Evolutionary conservation across 2,329 filamentous ascomycete species (phyloP).

Genomic region (Arachnopeziza araneosa): DNA sequence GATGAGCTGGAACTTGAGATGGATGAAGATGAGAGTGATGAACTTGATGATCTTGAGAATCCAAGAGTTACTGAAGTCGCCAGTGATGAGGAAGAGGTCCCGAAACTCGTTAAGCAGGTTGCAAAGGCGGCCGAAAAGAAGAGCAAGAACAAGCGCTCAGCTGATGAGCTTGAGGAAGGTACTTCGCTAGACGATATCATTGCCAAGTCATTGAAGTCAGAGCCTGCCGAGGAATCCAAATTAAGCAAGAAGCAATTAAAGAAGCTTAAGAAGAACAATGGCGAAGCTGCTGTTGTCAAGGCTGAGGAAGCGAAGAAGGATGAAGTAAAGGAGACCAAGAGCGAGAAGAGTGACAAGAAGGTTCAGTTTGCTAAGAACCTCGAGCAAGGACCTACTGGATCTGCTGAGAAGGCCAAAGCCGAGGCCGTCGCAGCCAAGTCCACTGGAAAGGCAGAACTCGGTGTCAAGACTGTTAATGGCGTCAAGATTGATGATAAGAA

Average conservation of each 20-base stretch:
- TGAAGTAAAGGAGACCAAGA: constrained; percentile 43
- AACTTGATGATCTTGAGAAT: constrained; percentile 71
- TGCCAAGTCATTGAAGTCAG: constrained; percentile 59
- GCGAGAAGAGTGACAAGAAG: constrained; percentile 74
- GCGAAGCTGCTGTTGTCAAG: constrained; percentile 66
- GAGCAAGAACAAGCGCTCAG: constrained; percentile 92
- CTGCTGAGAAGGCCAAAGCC: constrained; percentile 43
- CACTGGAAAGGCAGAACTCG: constrained; percentile 46
- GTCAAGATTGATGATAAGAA: constrained; percentile 96
- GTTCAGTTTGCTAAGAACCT: constrained; percentile 99
- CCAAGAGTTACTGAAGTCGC: constrained; percentile 81
- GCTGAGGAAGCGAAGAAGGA: constrained; percentile 53
- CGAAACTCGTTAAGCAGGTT: constrained; percentile 46
- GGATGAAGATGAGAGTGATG: constrained; percentile 62
- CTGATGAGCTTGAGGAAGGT: constrained; percentile 59
- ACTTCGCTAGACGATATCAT: constrained; percentile 80
- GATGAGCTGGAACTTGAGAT: constrained; percentile 61
- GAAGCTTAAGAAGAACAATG: constrained; percentile 98
- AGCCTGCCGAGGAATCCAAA: constrained; percentile 59
- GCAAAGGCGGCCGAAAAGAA: constrained; percentile 40
- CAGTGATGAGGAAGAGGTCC: constrained; percentile 69
- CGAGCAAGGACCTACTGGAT: constrained; percentile 87
- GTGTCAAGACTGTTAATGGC: constrained; percentile 76
- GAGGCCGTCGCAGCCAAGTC: constrained; percentile 48
- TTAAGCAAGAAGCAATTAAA: constrained; percentile 95